A percentile compares a stretch with the other conserved stretches of the same genome.
Evolutionary conservation across 257 asterid species (phyloP).

Genomic region (Nicotiana tabacum): DNA sequence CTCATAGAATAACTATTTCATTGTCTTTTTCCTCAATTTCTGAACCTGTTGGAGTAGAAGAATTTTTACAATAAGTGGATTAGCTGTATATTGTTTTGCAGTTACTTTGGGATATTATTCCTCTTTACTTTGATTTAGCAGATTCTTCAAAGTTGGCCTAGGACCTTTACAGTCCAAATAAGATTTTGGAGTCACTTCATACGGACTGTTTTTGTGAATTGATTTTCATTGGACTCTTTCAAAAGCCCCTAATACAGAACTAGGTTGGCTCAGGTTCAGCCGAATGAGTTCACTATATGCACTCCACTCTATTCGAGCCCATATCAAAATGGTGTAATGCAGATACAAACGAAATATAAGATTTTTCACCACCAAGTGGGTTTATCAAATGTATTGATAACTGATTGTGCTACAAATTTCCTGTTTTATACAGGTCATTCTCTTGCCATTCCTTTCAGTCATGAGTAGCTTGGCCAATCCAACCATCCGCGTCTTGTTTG

Average conservation of each 20-base stretch:
- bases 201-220: not conserved
- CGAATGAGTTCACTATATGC: not conserved
- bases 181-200: not conserved
- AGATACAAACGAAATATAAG: not conserved
- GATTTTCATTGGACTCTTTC: not conserved
- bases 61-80: not conserved
- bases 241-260: not conserved
- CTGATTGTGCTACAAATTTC: not conserved
- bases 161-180: not conserved
- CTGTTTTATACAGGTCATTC: conserved; percentile 32
- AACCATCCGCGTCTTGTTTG: conserved; percentile 28
- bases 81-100: not conserved
- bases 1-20: not conserved
- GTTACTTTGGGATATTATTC: not conserved
- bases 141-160: not conserved
- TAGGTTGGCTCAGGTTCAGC: not conserved
- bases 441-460: conserved; percentile 36
- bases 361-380: not conserved
- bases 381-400: not conserved
- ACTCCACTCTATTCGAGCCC: not conserved
- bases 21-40: not conserved
- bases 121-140: not conserved
- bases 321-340: not conserved
- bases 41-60: not conserved
- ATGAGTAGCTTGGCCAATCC: conserved; percentile 35